Percentiles rank a stretch among this genome's conserved stretches.
Evolutionary conservation across 1,139 yeast species (phyloP).

Genomic region (Hansenula sp.): DNA sequence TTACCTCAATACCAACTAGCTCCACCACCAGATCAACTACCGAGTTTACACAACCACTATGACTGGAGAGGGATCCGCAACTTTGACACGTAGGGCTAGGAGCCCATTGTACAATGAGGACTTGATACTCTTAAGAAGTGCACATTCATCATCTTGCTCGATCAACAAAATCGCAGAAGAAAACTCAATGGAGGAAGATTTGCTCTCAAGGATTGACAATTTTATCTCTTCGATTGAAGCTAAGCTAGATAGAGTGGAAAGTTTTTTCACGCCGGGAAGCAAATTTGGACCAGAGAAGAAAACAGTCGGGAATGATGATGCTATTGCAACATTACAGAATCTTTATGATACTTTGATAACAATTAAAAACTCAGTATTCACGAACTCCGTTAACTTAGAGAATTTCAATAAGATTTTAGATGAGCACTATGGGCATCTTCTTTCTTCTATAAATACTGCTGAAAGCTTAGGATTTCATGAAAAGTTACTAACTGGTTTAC

Average conservation of each 20-base stretch:
- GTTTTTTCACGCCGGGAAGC: conserved; percentile 38
- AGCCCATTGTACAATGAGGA: conserved; percentile 17
- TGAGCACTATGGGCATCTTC: conserved; percentile 49
- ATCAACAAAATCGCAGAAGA: conserved; percentile 20
- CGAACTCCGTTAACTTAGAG: conserved; percentile 34
- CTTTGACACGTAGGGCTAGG: conserved; percentile 1
- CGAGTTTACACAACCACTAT: neutral
- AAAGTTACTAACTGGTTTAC: conserved; percentile 49
- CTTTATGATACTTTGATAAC: conserved; percentile 27
- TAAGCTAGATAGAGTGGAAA: conserved; percentile 48
- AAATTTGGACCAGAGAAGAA: conserved; percentile 9
- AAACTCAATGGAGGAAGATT: conserved; percentile 41
- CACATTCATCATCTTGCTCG: conserved; percentile 21
- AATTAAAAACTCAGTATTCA: conserved; percentile 21
- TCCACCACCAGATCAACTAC: too few species aligned
- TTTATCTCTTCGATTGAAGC: conserved; percentile 53
- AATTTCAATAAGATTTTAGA: conserved; percentile 47
- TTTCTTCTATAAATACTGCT: conserved; percentile 24
- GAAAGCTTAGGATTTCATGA: conserved; percentile 26
- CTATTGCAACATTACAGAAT: conserved; percentile 18
- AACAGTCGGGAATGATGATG: conserved; percentile 14
- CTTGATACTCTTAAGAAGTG: conserved; percentile 15
- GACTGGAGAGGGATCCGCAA: neutral
- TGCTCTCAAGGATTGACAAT: conserved; percentile 47
- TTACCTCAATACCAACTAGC: too few species aligned